Conservation (phyloP, 2,329 filamentous ascomycete genomes). For the Aspergillus chevalieri region DNA sequence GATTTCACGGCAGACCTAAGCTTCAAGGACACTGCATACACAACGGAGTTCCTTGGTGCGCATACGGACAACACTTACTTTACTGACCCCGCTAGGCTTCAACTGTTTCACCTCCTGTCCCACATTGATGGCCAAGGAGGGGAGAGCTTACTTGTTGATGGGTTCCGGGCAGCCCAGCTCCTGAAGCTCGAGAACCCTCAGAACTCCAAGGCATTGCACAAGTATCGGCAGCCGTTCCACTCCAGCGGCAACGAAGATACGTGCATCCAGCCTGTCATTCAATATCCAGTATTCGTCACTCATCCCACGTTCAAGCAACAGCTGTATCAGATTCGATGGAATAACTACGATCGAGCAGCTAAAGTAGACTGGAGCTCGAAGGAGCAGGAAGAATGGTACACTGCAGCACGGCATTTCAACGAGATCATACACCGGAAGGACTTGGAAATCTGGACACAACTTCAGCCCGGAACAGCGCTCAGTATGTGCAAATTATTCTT, state of each 20-base stretch:
- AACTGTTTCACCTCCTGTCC: constrained; percentile 86
- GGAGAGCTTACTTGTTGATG: constrained; percentile 76
- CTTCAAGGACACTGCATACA: constrained; percentile 87
- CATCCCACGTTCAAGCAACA: constrained; percentile 36
- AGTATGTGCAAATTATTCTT: constrained; percentile 51
- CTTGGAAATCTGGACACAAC: constrained; percentile 72
- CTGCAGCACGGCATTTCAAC: constrained; percentile 69
- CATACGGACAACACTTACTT: constrained; percentile 98
- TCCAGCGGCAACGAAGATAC: constrained; percentile 82
- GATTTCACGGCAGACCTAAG: constrained; percentile 88
- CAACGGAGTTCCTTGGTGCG: constrained; percentile 69
- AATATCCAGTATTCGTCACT: constrained; percentile 67
- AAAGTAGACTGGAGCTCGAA: constrained; percentile 51
- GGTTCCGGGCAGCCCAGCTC: constrained; percentile 64
- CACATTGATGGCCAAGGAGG: constrained; percentile 64
- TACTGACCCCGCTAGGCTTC: constrained; percentile 81
- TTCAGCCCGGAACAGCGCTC: constrained; percentile 70
- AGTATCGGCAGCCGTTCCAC: constrained; percentile 63
- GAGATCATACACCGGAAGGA: constrained; percentile 58
- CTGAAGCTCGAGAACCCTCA: constrained; percentile 50
- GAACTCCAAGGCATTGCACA: constrained; percentile 54
- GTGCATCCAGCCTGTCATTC: constrained; percentile 64
- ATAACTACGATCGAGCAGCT: constrained; percentile 78
- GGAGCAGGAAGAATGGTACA: constrained; percentile 63
- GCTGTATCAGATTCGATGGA: constrained; percentile 74